phyloP scores from a whole-genome alignment of 106 monocot species.

The Apostasia shenzhenica region DNA sequence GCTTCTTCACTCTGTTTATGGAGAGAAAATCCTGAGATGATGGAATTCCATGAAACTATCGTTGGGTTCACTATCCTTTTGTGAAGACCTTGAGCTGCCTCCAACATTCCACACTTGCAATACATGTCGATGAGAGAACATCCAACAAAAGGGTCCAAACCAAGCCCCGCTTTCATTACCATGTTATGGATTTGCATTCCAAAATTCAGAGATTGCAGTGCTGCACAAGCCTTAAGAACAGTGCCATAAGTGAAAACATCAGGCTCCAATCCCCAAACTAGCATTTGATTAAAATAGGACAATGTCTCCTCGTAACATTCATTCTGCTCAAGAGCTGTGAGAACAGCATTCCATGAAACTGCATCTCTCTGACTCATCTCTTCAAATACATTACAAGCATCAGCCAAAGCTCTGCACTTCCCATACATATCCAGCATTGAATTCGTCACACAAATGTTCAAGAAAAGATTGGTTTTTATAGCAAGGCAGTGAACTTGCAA shows the following conservation, averaged over 20 bases:
- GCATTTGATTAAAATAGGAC: slow-evolving; percentile 51
- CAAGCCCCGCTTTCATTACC: slow-evolving; percentile 65
- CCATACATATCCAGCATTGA: slow-evolving; percentile 89
- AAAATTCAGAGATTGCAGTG: slow-evolving; percentile 34
- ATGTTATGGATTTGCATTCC: slow-evolving; percentile 58
- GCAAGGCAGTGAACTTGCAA: slow-evolving; percentile 55
- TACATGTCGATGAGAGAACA: slow-evolving; percentile 88
- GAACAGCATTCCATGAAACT: slow-evolving; percentile 82
- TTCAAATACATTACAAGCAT: slow-evolving; percentile 41
- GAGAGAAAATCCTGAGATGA: slow-evolving; percentile 71
- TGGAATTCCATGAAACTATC: slow-evolving; percentile 79
- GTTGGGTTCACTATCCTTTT: slow-evolving; percentile 28
- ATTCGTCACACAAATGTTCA: slow-evolving; percentile 57
- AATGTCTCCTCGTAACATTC: slow-evolving; percentile 53
- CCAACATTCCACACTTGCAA: slow-evolving; percentile 65
- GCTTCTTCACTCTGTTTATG: slow-evolving; percentile 74
- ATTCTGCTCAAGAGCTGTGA: slow-evolving; percentile 84
- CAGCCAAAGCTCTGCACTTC: slow-evolving; percentile 53
- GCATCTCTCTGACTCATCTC: slow-evolving; percentile 51
- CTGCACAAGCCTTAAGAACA: slow-evolving; percentile 85
- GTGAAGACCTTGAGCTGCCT: slow-evolving; percentile 67
- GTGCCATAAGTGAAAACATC: slow-evolving; percentile 94
- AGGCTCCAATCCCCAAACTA: slow-evolving; percentile 49
- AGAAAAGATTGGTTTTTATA: slow-evolving; percentile 42
- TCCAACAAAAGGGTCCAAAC: slow-evolving; percentile 57